These are phyloP conservation scores for Penicillium sp. DNA, from an alignment of 2,329 filamentous ascomycete species.

Conservation along the genomic window DNA sequence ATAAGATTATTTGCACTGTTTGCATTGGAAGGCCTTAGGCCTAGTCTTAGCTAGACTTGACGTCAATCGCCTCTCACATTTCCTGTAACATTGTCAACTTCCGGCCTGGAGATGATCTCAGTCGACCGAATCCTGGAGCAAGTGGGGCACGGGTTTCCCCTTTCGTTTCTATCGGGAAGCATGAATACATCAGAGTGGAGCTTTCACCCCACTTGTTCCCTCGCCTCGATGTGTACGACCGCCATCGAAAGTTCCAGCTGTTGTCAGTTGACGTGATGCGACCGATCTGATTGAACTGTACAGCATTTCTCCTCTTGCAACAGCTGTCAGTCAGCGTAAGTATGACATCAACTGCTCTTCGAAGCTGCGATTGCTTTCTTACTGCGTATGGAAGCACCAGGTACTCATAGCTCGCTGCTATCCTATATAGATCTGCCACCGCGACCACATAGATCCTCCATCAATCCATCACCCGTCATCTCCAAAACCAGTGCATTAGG, in stretches of 20 bases:
- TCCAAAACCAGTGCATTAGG: background rate
- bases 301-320: slow-evolving; percentile 2
- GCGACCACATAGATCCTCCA: background rate
- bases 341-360: slow-evolving; percentile 30
- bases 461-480: background rate
- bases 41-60: no score
- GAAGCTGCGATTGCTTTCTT: background rate
- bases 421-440: slow-evolving; percentile 25
- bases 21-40: background rate
- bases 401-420: background rate
- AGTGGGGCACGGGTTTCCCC: slow-evolving; percentile 10
- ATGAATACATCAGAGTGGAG: slow-evolving; percentile 3
- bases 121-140: slow-evolving; percentile 4
- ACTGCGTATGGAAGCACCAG: background rate
- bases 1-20: slow-evolving; percentile 13
- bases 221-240: slow-evolving; percentile 10
- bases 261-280: slow-evolving; percentile 15
- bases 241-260: slow-evolving; percentile 13
- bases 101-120: slow-evolving; percentile 11
- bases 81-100: slow-evolving; percentile 11
- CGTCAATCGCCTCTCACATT: slow-evolving; percentile 17
- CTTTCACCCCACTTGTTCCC: slow-evolving; percentile 11
- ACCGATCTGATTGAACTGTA: slow-evolving; percentile 9
- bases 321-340: slow-evolving; percentile 24
- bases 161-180: slow-evolving; percentile 7